Percentiles rank a stretch among this genome's conserved stretches.
Conservation (phyloP, 1,284 basidiomycete species). For the Apiotrichum veenhuisii region DNA sequence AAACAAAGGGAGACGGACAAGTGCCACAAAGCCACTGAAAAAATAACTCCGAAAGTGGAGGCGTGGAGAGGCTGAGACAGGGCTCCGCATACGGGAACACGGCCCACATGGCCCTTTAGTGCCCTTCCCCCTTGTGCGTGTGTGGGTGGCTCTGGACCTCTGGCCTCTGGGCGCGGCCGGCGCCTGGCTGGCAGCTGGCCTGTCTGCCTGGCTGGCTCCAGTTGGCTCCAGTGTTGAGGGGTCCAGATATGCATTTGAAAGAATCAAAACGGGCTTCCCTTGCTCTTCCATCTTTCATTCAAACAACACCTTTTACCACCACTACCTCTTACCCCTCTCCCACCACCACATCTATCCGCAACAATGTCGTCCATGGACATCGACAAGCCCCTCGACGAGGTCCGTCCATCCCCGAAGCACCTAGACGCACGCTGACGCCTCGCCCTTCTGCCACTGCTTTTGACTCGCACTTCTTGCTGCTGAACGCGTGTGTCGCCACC, state of each 20-base stretch:
- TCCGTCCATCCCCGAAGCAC: constrained; percentile 47
- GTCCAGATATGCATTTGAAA: too few species aligned
- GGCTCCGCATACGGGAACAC: too few species aligned
- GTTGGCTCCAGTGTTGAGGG: too few species aligned
- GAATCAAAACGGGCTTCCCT: too few species aligned
- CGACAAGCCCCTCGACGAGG: constrained; percentile 87
- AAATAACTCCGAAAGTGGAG: neutral
- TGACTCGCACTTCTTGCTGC: neutral
- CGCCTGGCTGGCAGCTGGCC: too few species aligned
- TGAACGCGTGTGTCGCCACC: constrained; percentile 4
- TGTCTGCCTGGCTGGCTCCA: too few species aligned
- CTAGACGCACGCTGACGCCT: constrained; percentile 10
- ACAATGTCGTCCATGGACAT: constrained; percentile 51
- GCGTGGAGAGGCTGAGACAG: neutral
- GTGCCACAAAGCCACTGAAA: neutral
- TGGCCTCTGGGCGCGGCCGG: too few species aligned
- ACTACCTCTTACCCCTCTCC: too few species aligned
- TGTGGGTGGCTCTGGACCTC: neutral
- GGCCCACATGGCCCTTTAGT: too few species aligned
- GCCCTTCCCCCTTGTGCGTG: neutral
- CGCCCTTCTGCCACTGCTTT: neutral
- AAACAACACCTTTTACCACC: neutral
- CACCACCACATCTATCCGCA: constrained; percentile 13
- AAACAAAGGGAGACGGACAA: neutral
- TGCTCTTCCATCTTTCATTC: neutral